Base-by-base conservation (phyloP, 306 rosid species). In the Luffa acutangula region DNA sequence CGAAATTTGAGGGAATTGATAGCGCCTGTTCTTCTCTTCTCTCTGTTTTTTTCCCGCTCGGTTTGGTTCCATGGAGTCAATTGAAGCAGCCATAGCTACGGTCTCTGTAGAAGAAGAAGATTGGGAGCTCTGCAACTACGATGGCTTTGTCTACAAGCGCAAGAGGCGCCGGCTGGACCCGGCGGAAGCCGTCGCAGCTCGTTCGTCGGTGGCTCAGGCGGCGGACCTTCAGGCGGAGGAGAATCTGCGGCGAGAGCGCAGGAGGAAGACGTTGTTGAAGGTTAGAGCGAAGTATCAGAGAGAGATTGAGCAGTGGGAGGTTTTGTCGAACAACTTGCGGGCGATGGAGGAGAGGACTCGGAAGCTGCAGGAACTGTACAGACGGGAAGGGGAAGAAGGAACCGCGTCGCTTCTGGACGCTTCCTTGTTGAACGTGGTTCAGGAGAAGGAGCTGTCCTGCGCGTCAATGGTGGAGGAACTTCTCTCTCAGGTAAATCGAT, bases 261-360 rank as follows among this genome's bases (percentile, higher is more conserved):
- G 73, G 77, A 79, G 57, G 66, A 54, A 15, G 77, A 65, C 51
- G 76, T 60, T 79, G 49, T 54, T 79, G 77, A 69, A 79, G 45
- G 60, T 79, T 71, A 79, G 59, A 18, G 77, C 53, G 11, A 53
- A 34, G 53, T 79, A 79, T 33, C 56, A 37, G 82, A 69, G 54
- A 53, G 82, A 79, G 56, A 79, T 79, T 25, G 82, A 79, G 4
- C 82, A 67, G 77, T 79, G 82, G 82, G 82, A 79, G 77, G 41
- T 65, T 67, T 69, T 79, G 82, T 79, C 82, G 77, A 42, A n/a
- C 9, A 77, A 43, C 42, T 67, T 79, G 82, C 77, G 43, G 46
- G 82, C 59, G 31, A 67, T 53, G 82, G 82, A 79, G 76, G 82
- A 51, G 66, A 67, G 54, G 82, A 39, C 43, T 25, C 66, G 82